These are phyloP conservation scores for Ogataea pini DNA, from an alignment of 805 yeast species.

Conservation along the genomic window DNA sequence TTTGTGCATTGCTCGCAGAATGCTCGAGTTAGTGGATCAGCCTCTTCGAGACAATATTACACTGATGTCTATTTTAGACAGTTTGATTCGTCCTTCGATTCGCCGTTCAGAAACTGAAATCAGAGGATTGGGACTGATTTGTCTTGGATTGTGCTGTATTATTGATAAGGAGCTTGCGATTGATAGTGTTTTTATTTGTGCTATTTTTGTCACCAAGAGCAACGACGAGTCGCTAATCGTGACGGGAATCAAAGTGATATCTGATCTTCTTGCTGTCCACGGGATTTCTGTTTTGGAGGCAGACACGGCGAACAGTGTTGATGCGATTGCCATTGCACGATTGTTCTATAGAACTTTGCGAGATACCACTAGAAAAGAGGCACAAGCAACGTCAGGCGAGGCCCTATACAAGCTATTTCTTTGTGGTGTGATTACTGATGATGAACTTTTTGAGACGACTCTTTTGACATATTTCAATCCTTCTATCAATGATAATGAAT, in stretches of 20 bases:
- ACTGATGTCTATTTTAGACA: conserved; percentile 67
- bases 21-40: conserved; percentile 66
- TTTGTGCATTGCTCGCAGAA: conserved; percentile 64
- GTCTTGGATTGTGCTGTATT: conserved; percentile 79
- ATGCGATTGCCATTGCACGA: conserved; percentile 64
- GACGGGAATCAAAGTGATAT: conserved; percentile 66
- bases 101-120: conserved; percentile 55
- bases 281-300: conserved; percentile 68
- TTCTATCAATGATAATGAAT: conserved; percentile 57
- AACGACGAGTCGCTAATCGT: conserved; percentile 64
- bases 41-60: conserved; percentile 66
- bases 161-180: conserved; percentile 66
- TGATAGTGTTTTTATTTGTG: conserved; percentile 60
- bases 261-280: conserved; percentile 77
- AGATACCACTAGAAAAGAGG: conserved; percentile 54
- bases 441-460: conserved; percentile 69
- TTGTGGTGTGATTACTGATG: conserved; percentile 72
- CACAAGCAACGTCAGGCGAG: conserved; percentile 82
- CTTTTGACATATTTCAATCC: conserved; percentile 78
- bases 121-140: conserved; percentile 65
- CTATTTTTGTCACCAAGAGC: conserved; percentile 58
- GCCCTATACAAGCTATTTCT: conserved; percentile 81
- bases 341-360: conserved; percentile 67
- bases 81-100: conserved; percentile 79
- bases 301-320: conserved; percentile 54